Conservation (phyloP, 768 basidiomycete genomes). For the Rhodotorula paludigena region DNA sequence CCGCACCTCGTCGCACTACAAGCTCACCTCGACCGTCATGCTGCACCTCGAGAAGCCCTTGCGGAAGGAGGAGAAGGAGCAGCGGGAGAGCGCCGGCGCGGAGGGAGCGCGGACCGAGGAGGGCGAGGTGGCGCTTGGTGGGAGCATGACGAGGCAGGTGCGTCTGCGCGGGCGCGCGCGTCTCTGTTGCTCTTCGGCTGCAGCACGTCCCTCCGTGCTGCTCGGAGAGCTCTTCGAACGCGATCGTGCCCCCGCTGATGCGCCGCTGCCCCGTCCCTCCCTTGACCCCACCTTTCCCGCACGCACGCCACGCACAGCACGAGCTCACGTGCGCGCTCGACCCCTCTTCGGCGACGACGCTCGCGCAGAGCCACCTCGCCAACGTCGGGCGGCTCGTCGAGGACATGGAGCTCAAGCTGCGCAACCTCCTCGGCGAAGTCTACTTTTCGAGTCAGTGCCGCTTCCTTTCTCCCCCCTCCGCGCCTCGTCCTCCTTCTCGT, state of each 20-base stretch:
- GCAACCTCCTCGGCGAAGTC: slow-evolving; percentile 70
- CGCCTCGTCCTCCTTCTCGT: neutral
- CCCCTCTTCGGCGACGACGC: slow-evolving; percentile 41
- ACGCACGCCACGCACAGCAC: slow-evolving; percentile 54
- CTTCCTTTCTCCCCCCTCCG: neutral
- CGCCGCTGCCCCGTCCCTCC: neutral
- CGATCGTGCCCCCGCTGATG: neutral
- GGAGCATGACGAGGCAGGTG: slow-evolving; percentile 96
- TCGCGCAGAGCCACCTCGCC: slow-evolving; percentile 66
- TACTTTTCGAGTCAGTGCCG: slow-evolving; percentile 40
- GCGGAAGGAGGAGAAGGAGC: slow-evolving; percentile 49
- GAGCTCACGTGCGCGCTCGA: slow-evolving; percentile 38
- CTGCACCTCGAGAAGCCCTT: slow-evolving; percentile 63
- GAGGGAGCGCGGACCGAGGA: no score
- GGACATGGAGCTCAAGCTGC: slow-evolving; percentile 99
- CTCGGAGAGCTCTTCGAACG: slow-evolving; percentile 1
- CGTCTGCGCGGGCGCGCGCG: slow-evolving; percentile 37
- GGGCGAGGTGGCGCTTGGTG: slow-evolving; percentile 78
- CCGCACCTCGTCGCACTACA: slow-evolving; percentile 73
- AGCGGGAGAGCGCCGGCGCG: slow-evolving; percentile 50
- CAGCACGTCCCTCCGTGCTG: no score
- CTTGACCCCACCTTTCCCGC: slow-evolving; percentile 51
- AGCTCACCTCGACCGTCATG: slow-evolving; percentile 95
- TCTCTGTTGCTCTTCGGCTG: neutral
- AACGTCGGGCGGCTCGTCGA: slow-evolving; percentile 96